Conservation (phyloP, 2,329 filamentous ascomycete species). For the Coleophoma cylindrospora region DNA sequence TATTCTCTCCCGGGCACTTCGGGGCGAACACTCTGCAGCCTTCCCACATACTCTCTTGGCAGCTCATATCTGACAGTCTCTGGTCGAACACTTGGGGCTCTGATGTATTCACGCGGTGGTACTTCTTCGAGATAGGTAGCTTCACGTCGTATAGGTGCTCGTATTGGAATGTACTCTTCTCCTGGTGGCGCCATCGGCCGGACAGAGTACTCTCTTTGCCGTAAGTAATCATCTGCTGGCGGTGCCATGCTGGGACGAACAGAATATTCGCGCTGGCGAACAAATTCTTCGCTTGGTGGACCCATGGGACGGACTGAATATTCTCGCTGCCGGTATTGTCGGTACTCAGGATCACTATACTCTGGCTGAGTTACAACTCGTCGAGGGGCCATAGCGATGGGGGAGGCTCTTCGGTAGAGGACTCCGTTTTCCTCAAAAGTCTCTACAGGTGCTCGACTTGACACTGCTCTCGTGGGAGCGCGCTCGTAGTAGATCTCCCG, state of each 20-base stretch:
- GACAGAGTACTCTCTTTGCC: constrained; percentile 1
- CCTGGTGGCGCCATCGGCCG: constrained; percentile 23
- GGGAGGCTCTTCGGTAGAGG: constrained; percentile 44
- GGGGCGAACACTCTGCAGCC: constrained; percentile 37
- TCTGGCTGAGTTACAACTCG: constrained; percentile 61
- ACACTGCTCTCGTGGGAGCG: constrained; percentile 20
- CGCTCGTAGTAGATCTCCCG: constrained; percentile 64
- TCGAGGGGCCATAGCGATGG: constrained; percentile 43
- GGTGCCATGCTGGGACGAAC: not conserved
- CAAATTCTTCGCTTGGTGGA: constrained; percentile 18
- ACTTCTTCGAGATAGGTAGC: constrained; percentile 38
- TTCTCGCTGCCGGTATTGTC: constrained; percentile 52
- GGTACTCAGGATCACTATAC: constrained; percentile 40
- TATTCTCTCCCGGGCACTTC: constrained; percentile 33
- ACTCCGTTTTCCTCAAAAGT: constrained; percentile 23
- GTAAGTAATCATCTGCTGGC: not conserved
- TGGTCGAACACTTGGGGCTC: constrained; percentile 51
- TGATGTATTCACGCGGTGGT: constrained; percentile 40
- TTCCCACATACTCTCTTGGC: constrained; percentile 33
- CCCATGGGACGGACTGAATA: constrained; percentile 44
- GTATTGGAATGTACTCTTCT: constrained; percentile 42
- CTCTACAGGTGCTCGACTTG: constrained; percentile 19
- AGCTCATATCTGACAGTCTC: constrained; percentile 36
- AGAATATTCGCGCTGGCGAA: constrained; percentile 30
- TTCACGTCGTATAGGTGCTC: constrained; percentile 25